Base-by-base conservation (phyloP, 306 rosid genomes). In the Castanospermum australe region DNA sequence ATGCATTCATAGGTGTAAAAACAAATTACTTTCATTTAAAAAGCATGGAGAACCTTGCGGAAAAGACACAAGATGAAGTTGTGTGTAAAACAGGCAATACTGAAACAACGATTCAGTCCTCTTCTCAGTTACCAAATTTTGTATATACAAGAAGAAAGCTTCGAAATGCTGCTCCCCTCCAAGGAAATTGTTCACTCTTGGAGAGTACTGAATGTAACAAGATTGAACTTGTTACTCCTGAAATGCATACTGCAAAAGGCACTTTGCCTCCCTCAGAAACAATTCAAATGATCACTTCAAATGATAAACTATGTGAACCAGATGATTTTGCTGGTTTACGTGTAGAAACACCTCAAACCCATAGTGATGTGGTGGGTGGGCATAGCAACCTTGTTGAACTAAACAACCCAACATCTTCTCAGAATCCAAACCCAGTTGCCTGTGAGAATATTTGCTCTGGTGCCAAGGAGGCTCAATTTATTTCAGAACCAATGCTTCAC, bases 61-160 rank as follows among this genome's bases (percentile, higher is more conserved):
- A 77, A 60, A 66, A 65, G 75, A 24, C 79, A 64, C 70, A 36
- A 47, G 82, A 86, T 72, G 85, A 80, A 88, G 79, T 56, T 63
- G 48, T 47, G 76, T 59, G 51, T 67, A 54, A 81, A 67, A 57
- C 75, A n/a, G 78, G 12, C 54, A 79, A 65, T 81, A 82, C 59
- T 65, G 81, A 88, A 75, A 68, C 81, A 68, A 77, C 59, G 73
- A 77, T 28, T 45, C 15, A 14, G 65, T 45, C 90, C 50, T 35
- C 70, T 63, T 75, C 83, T 69, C 87, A 81, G 72, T 78, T 24
- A 45, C 86, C 87, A 65, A 85, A 52, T 2, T 47, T 78, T 22
- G 90, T 89, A 69, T 92, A 90, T 88, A 67, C 83, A 69, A 85
- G 93, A 77, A 90, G 67, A 84, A 92, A 85, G 82, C 68, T 66